Base-by-base conservation (phyloP, 768 basidiomycete genomes). In the Phylloporus arenicola region DNA sequence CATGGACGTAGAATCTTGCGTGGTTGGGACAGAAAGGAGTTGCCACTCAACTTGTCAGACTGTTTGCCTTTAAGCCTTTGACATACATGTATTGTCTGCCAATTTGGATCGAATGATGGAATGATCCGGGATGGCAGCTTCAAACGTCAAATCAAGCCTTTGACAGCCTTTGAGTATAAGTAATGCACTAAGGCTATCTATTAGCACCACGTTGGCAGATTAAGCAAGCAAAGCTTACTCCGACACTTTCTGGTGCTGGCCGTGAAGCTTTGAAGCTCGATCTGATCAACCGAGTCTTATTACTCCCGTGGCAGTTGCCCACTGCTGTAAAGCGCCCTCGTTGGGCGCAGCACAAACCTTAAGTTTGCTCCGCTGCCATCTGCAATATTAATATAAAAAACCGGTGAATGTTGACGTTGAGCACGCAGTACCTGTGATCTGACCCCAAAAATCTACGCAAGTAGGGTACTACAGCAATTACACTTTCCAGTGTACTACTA, bases 41-140 rank as follows among this genome's bases (percentile, higher is more conserved):
- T 25, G 29, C 20, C 16, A 22, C n/a, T 29, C 19, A 16, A 8
- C 25, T 25, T 7, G 17, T 34, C 20, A 6, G 39, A 24, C 33
- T 9, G 37, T 50, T 25, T 17, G 17, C 51, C 34, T 52, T 43
- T 16, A 24, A 42, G 7, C 25, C 17, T 30, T 22, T 22, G 39
- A 39, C 19, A 37, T 51, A 7, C n/a, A 16, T 42, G n/a, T 49
- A 17, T 43, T 43, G 50, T 52, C 41, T 17, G 27, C 50, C 41
- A 17, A 42, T 38, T 42, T 30, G 22, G 35, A 51, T 27, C 48
- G 19, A 11, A 43, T n/a, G 25, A 42, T 42, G 3, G 12, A 13
- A 27, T 16, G 40, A 41, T 16, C 37, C 19, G 37, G 13, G 30
- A 11, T n/a, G n/a, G n/a, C 30, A 31, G 24, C 24, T 24, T 6